These are phyloP conservation scores for Macrophomina pseudophaseolina DNA, from an alignment of 2,329 filamentous ascomycete species.

Conservation along the genomic window DNA sequence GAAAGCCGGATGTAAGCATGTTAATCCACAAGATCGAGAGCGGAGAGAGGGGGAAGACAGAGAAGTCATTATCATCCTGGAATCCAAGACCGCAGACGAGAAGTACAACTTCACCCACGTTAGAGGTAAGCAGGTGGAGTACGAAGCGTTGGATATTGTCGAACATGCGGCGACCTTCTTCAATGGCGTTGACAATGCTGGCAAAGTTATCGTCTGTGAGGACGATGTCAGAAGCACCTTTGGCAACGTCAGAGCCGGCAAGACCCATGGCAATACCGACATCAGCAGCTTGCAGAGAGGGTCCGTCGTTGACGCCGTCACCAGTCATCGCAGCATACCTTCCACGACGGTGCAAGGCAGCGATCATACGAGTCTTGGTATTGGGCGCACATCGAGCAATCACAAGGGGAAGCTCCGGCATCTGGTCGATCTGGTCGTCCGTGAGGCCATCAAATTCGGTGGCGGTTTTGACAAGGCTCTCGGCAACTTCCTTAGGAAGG, in stretches of 20 bases:
- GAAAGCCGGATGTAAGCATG: constrained; percentile 45
- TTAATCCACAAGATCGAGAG: constrained; percentile 47
- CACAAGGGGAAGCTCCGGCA: constrained; percentile 29
- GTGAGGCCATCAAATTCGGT: constrained; percentile 29
- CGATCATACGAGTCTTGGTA: constrained; percentile 29
- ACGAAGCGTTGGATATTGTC: constrained; percentile 54
- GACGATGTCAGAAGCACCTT: constrained; percentile 50
- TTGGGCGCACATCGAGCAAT: constrained; percentile 30
- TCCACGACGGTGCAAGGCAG: constrained; percentile 47
- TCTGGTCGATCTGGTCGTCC: constrained; percentile 28
- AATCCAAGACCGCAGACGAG: constrained; percentile 43
- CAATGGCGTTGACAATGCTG: constrained; percentile 52
- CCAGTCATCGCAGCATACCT: constrained; percentile 51
- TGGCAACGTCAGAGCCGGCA: constrained; percentile 51
- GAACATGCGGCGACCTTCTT: constrained; percentile 52
- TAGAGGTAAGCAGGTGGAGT: constrained; percentile 39
- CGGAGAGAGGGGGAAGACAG: constrained; percentile 44
- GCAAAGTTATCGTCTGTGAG: constrained; percentile 54
- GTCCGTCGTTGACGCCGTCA: constrained; percentile 53
- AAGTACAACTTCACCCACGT: constrained; percentile 42
- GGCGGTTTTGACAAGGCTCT: constrained; percentile 29
- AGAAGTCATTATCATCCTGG: constrained; percentile 39
- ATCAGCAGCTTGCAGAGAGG: constrained; percentile 52
- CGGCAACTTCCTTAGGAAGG: constrained; percentile 23
- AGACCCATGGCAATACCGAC: constrained; percentile 54